Conservation (phyloP, 2,329 filamentous ascomycete genomes). For the Cladosporium sp. region DNA sequence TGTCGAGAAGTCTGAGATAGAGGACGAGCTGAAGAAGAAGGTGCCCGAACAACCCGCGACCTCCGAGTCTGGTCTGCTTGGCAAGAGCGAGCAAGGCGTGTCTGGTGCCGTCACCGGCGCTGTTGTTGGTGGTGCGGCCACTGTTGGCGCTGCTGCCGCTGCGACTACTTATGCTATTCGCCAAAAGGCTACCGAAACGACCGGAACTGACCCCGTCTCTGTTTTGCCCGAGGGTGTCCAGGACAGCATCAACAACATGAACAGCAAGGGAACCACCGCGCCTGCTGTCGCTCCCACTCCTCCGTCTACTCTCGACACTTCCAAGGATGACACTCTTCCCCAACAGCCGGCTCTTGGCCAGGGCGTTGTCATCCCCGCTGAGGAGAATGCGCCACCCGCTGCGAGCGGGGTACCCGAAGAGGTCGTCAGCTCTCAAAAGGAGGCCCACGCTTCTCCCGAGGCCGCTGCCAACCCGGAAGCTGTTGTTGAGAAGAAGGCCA, state of each 20-base stretch:
- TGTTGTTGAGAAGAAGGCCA: constrained; percentile 68
- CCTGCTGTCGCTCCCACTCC: constrained; percentile 23
- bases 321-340: constrained; percentile 15
- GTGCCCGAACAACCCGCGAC: constrained; percentile 41
- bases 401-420: constrained; percentile 24
- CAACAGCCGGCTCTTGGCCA: constrained; percentile 20
- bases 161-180: constrained; percentile 33
- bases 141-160: constrained; percentile 41
- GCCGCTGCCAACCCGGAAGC: constrained; percentile 64
- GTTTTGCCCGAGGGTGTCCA: constrained; percentile 34
- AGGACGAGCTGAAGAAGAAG: constrained; percentile 65
- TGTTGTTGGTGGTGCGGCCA: constrained; percentile 42
- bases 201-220: constrained; percentile 47
- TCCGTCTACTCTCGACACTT: constrained; percentile 16
- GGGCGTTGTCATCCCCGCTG: constrained; percentile 17
- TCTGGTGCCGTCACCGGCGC: constrained; percentile 35
- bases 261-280: constrained; percentile 15
- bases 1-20: constrained; percentile 48
- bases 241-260: constrained; percentile 42
- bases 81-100: constrained; percentile 26
- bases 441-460: constrained; percentile 55
- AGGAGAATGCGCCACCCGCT: constrained; percentile 21
- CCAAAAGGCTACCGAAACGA: constrained; percentile 37
- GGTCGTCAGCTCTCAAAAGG: constrained; percentile 27
- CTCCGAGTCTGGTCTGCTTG: constrained; percentile 28